Base-by-base conservation (phyloP, 768 basidiomycete species). In the Mycena venus region DNA sequence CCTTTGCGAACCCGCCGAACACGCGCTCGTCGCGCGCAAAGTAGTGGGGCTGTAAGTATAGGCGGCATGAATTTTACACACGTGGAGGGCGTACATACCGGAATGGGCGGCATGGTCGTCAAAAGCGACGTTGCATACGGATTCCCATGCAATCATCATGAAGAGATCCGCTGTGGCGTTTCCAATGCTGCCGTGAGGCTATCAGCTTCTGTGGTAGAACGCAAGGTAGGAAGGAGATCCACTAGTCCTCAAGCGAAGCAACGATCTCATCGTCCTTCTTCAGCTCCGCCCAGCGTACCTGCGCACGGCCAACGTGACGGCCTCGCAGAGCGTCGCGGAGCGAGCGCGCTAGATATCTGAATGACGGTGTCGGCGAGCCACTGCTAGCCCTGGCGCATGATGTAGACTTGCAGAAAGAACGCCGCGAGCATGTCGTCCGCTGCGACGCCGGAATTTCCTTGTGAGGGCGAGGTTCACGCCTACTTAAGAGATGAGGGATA, bases 171-270 rank as follows among this genome's bases (percentile, higher is more conserved):
- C 68, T 4, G 68, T 61, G 8, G 59, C 68, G 49, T 69, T 69
- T 0, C 68, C 68, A 6, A 69, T 53, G 36, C 59, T 69, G 68
- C n/a, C 5, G 23, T 1, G 17, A n/a, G 27, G 5, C 12, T 6
- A 15, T 53, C 31, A 29, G n/a, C 25, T n/a, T 12, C 17, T 6
- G 25, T 27, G 5, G 32, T 1, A 23, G 34, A 29, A 40, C 5
- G n/a, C 2, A 49, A 10, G 19, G n/a, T 4, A n/a, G 9, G 7
- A 23, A 40, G 14, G 11, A 36, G 0, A 63, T 61, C 2, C 2
- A 70, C 69, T 70, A 70, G 34, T 70, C 69, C 19, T 70, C 69
- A 23, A 70, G 38, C 12, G 61, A 17, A 19, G 69, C 69, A 29
- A 70, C 47, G 5, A 70, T 53, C 61, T 70, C n/a, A n/a, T n/a